Evolutionary conservation across 1,284 basidiomycete genomes (phyloP).

Genomic region (Puccinia coronata): DNA sequence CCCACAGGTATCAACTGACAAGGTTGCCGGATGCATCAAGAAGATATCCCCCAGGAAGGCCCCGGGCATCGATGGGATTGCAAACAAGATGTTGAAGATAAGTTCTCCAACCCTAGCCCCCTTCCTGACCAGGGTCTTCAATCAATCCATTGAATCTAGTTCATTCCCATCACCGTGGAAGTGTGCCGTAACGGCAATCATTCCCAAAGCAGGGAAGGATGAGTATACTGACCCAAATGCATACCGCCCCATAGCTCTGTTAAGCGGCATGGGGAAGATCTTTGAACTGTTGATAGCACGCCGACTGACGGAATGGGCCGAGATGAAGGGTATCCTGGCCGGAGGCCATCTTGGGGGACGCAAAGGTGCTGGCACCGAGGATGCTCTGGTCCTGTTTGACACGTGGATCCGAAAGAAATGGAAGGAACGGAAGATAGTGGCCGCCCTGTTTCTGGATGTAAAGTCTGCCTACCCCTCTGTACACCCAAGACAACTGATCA

Average conservation of each 20-base stretch:
- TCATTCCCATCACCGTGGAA: neutral
- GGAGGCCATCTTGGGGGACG: neutral
- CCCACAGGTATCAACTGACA: neutral
- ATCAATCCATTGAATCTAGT: neutral
- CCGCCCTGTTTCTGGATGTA: slow-evolving; percentile 31
- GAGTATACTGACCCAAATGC: neutral
- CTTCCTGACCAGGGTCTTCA: neutral
- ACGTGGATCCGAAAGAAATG: neutral
- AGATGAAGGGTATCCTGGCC: neutral
- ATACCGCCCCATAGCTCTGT: slow-evolving; percentile 15
- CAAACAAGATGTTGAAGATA: neutral
- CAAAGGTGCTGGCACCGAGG: neutral
- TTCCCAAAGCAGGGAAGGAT: neutral
- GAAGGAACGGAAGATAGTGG: neutral
- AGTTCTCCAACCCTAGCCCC: neutral
- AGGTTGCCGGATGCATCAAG: neutral
- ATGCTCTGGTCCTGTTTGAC: neutral
- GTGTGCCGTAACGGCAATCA: slow-evolving; percentile 20
- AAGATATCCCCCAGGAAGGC: neutral
- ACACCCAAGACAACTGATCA: neutral
- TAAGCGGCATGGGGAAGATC: slow-evolving; percentile 2
- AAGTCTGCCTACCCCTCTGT: slow-evolving; percentile 39
- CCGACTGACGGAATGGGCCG: neutral
- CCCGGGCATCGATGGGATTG: no score
- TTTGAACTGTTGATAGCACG: neutral